Evolutionary conservation across 140 eudicot genomes (phyloP).

Genomic region (Stevia rebaudiana): DNA sequence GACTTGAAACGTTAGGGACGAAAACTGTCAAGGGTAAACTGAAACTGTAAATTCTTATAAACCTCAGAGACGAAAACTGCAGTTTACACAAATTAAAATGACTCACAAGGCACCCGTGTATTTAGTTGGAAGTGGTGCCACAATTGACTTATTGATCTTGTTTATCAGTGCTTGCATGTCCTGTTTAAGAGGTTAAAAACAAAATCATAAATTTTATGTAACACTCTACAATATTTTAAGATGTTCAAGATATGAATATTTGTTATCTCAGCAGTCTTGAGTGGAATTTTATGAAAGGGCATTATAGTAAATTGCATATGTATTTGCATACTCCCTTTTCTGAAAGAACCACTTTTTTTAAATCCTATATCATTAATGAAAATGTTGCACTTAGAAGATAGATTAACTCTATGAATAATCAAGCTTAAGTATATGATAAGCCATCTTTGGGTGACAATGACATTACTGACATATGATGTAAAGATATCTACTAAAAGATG

Average conservation of each 20-base stretch:
- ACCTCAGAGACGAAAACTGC: no score
- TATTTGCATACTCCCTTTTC: not conserved
- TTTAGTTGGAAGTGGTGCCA: conserved; percentile 87
- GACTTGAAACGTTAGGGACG: no score
- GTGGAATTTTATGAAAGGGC: not conserved
- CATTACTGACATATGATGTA: not conserved
- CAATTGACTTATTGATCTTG: conserved; percentile 82
- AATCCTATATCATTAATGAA: not conserved
- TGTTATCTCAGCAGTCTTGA: not conserved
- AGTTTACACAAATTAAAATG: conserved; percentile 1
- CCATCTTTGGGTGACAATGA: not conserved
- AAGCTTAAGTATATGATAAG: not conserved
- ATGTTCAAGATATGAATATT: not conserved
- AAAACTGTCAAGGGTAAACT: no score
- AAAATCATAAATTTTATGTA: conserved; percentile 8
- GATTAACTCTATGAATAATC: not conserved
- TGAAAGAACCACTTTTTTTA: not conserved
- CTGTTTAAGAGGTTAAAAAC: conserved; percentile 37
- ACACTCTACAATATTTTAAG: not conserved
- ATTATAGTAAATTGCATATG: not conserved
- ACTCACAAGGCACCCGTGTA: conserved; percentile 89
- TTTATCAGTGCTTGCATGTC: conserved; percentile 97
- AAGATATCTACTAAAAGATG: not conserved
- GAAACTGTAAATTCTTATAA: no score
- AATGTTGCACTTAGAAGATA: not conserved